These are phyloP conservation scores for Rhynchosporium graminicola DNA, from an alignment of 2,329 filamentous ascomycete genomes.

Conservation along the genomic window DNA sequence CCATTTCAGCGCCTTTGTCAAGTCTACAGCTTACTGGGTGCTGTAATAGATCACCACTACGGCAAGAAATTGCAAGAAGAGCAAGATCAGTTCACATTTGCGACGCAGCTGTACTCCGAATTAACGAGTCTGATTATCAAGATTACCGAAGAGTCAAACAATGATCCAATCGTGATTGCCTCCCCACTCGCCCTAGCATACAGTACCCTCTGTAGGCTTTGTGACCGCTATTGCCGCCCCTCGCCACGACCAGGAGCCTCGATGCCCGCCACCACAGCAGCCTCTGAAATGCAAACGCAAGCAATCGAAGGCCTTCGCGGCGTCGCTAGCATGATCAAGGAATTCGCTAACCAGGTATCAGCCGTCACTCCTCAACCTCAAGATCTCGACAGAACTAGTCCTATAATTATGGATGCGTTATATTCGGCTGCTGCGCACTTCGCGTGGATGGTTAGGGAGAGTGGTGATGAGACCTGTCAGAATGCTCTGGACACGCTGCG, in stretches of 20 bases:
- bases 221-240: slow-evolving; percentile 44
- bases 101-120: slow-evolving; percentile 35
- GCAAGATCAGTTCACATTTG: slow-evolving; percentile 29
- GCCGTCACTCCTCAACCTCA: slow-evolving; percentile 28
- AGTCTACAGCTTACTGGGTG: slow-evolving; percentile 42
- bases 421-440: slow-evolving; percentile 44
- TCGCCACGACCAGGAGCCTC: slow-evolving; percentile 14
- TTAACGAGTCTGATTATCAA: slow-evolving; percentile 32
- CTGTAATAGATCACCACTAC: slow-evolving; percentile 41
- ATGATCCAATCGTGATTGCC: slow-evolving; percentile 34
- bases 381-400: slow-evolving; percentile 40
- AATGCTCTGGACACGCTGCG: slow-evolving; percentile 39
- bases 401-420: slow-evolving; percentile 43
- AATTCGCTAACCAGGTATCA: slow-evolving; percentile 38
- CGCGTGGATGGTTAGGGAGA: slow-evolving; percentile 45
- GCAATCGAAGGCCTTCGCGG: slow-evolving; percentile 41
- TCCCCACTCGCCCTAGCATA: slow-evolving; percentile 37
- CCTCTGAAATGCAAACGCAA: slow-evolving; percentile 40
- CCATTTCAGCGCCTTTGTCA: slow-evolving; percentile 54
- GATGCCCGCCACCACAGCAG: slow-evolving; percentile 25
- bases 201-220: slow-evolving; percentile 40
- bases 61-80: slow-evolving; percentile 29
- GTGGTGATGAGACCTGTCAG: slow-evolving; percentile 39
- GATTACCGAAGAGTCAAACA: slow-evolving; percentile 34
- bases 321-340: slow-evolving; percentile 37